Percentiles rank a stretch among this genome's conserved stretches.
phyloP scores from a whole-genome alignment of 306 rosid species.

The Vicia villosa region DNA sequence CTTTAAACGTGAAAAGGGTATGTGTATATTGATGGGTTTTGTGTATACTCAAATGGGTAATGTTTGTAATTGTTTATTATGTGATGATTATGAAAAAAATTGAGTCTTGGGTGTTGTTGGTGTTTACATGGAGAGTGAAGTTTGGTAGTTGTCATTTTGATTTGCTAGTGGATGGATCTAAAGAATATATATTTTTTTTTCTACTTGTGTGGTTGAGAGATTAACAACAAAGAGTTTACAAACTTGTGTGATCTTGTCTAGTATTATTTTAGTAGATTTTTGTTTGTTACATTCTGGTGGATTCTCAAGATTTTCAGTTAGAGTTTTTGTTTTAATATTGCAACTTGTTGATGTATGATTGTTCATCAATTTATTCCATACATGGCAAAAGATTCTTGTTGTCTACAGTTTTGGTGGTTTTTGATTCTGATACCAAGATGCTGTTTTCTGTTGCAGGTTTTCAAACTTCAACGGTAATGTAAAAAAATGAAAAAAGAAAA shows the following conservation, averaged over 20 bases:
- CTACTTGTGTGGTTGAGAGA: conserved; percentile 53
- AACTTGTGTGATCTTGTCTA: conserved; percentile 58
- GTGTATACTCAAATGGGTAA: conserved; percentile 1
- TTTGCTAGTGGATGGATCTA: conserved; percentile 47
- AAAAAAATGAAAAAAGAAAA: not conserved
- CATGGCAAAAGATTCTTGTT: conserved; percentile 76
- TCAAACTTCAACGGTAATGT: conserved; percentile 61
- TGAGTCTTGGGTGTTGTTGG: conserved; percentile 70
- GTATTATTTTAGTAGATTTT: conserved; percentile 61
- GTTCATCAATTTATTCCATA: conserved; percentile 60
- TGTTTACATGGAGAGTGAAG: conserved; percentile 81
- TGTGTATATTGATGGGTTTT: not conserved
- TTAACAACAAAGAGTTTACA: conserved; percentile 43
- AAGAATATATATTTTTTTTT: conserved; percentile 38
- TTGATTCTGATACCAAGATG: conserved; percentile 91
- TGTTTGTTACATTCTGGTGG: conserved; percentile 64
- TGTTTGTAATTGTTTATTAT: conserved; percentile 35
- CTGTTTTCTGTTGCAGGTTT: conserved; percentile 94
- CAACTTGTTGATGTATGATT: conserved; percentile 68
- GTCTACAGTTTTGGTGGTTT: conserved; percentile 94
- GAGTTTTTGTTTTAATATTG: conserved; percentile 50
- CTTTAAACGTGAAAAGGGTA: conserved; percentile 35
- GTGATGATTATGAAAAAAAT: conserved; percentile 31
- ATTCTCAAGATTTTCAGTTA: conserved; percentile 69
- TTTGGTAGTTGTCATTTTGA: conserved; percentile 60